Evolutionary conservation across 139 green algal genomes (phyloP).

Genomic region (Chlamydomonas incerta): DNA sequence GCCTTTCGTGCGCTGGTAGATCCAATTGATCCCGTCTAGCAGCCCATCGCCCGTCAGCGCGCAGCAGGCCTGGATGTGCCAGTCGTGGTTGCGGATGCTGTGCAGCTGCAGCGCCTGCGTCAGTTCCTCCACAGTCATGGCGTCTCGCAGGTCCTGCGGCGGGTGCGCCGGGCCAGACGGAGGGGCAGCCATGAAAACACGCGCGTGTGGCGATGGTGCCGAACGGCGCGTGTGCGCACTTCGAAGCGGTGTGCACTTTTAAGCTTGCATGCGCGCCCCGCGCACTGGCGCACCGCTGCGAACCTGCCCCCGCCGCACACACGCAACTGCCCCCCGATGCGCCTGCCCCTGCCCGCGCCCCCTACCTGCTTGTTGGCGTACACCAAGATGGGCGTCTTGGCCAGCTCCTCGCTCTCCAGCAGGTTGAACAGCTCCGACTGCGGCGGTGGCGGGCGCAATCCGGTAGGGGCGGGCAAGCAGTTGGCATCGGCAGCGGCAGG

Average conservation of each 20-base stretch:
- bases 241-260: too few relatives aligned
- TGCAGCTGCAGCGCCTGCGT: slow-evolving; percentile 70
- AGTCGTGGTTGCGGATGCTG: slow-evolving; percentile 55
- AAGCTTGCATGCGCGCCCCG: too few relatives aligned
- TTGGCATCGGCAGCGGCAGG: neutral
- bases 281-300: too few relatives aligned
- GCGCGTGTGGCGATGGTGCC: too few relatives aligned
- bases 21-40: slow-evolving; percentile 80
- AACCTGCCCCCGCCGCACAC: too few relatives aligned
- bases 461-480: neutral
- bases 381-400: slow-evolving; percentile 77
- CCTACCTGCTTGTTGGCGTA: slow-evolving; percentile 92
- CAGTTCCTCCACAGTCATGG: slow-evolving; percentile 83
- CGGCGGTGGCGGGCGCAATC: neutral
- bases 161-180: too few relatives aligned
- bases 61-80: slow-evolving; percentile 66
- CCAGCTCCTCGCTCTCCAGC: slow-evolving; percentile 80
- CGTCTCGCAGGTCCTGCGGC: slow-evolving; percentile 62
- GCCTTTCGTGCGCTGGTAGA: slow-evolving; percentile 72
- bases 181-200: too few relatives aligned
- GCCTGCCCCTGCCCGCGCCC: neutral
- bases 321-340: too few relatives aligned
- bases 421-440: slow-evolving; percentile 82
- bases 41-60: slow-evolving; percentile 78
- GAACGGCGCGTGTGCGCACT: too few relatives aligned